Evolutionary conservation across 148 eudicot genomes (phyloP), one percentile per base, ranked within the genome.

Genomic region (Camellia granthamiana): DNA sequence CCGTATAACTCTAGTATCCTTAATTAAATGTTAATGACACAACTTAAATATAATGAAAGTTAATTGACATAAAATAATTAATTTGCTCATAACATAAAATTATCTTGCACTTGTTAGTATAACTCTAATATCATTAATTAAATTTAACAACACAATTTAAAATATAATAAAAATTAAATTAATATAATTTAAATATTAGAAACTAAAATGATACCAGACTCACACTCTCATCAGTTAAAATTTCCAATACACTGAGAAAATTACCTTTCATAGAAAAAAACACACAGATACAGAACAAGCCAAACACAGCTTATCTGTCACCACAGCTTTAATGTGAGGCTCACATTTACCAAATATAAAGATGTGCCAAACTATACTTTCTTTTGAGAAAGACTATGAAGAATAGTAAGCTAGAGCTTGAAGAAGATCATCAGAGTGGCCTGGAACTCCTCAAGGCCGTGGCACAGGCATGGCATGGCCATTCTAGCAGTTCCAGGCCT

Each of bases 381-480:
- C 82, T 72, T 75, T 60, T 46, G 82, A 64, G 13, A 72, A 80
- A 75, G 46, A 67, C 47, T 56, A 81, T 87, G 86, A 75, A 70
- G 82, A 84, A 78, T 38, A 81, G 80, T 3, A 76, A 80, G 73
- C 61, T 46, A 9, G 46, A 87, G 65, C 61, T 76, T 49, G 78
- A 12, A 8, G 65, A 30, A 6, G 58, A 67, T 6, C 14, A 76
- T 51, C 81, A 81, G 15, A 77, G 64, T 18, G 86, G 82, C 41
- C 81, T 81, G 55, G 98, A 92, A 85, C 80, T 94, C 83, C 72
- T 88, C 85, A 94, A 92, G 87, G 94, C 97, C 0, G 98, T 91
- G 71, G 98, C 98, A 19, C 98, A 94, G 79, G 97, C 97, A 5
- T 92, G 95, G 97, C 91, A 85, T 56, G 86, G 89, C 75, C 95